Evolutionary conservation across 129 eudicot genomes (phyloP).

Genomic region (Dittrichia graveolens): DNA sequence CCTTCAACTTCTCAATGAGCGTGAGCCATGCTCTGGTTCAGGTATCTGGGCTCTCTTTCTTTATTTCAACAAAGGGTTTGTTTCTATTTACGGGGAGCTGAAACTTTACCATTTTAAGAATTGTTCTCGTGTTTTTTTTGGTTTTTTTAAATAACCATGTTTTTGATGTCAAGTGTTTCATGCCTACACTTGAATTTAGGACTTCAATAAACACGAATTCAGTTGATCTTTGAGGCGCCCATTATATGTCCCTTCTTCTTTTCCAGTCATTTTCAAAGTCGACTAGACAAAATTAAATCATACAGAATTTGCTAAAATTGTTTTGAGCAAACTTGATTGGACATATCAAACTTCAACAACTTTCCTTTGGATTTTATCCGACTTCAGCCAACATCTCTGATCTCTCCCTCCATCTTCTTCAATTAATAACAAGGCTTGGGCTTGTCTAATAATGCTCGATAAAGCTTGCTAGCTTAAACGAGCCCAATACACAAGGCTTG

Average conservation of each 20-base stretch:
- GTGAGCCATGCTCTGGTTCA: constrained; percentile 14
- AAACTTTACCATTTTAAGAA: constrained; percentile 18
- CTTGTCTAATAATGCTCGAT: too few relatives aligned
- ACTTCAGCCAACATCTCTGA: too few relatives aligned
- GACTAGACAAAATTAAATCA: too few relatives aligned
- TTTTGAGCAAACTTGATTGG: not conserved
- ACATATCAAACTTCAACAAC: too few relatives aligned
- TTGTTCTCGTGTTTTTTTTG: constrained; percentile 8
- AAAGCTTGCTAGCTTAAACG: too few relatives aligned
- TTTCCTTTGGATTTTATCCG: too few relatives aligned
- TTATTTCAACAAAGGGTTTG: constrained; percentile 7
- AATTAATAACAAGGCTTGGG: too few relatives aligned
- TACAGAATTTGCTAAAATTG: not conserved
- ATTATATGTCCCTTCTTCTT: too few relatives aligned
- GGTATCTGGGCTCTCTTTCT: constrained; percentile 7
- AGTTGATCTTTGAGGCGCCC: constrained; percentile 7
- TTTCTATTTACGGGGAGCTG: constrained; percentile 29
- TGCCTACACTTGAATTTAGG: constrained; percentile 20
- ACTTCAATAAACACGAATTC: constrained; percentile 28
- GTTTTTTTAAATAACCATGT: constrained; percentile 13
- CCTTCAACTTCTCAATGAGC: constrained; percentile 31
- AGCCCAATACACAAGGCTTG: too few relatives aligned
- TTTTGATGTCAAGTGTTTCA: constrained; percentile 20
- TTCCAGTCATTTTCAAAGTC: too few relatives aligned
- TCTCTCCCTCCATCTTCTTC: too few relatives aligned